Base-by-base conservation (phyloP, 768 basidiomycete species). In the Leccinum barrowsii region DNA sequence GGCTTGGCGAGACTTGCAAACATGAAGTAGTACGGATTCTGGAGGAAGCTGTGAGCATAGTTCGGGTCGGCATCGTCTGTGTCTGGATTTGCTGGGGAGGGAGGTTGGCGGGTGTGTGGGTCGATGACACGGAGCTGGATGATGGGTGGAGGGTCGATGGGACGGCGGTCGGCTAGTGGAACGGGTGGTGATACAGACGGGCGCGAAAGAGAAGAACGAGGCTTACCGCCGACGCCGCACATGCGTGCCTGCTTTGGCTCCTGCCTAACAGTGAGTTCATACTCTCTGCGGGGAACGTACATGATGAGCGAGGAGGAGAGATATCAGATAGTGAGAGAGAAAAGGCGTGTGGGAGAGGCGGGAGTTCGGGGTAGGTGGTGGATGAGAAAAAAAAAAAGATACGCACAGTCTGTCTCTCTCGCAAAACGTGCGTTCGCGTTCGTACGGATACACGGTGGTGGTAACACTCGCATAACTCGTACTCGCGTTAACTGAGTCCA, bases 1-100 rank as follows among this genome's bases (percentile, higher is more conserved):
- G 91, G 90, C 65, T 93, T 87, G 1, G 93, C 92, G 42, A 95
- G 81, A 67, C 86, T 87, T 24, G 94, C 93, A 66, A 93, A 94
- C 90, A 95, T 95, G 73, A 96, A 94, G 71, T 94, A 96, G 71
- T 95, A 95, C 0, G 94, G 94, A 65, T 95, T 92, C 70, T 94
- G 92, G 17, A 93, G 80, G 70, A 85, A 92, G 21, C 78, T 82
- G 56, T 84, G 80, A 1, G 81, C 76, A 68, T 86, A 80, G 46
- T 65, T 68, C 26, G 68, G 70, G 57, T 76, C 75, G 4, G 70
- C 63, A 24, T 74, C 73, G 6, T 72, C 74, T 17, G 74, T 65
- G 26, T 72, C 72, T 34, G 67, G 63, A 6, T 73, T 70, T 3
- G 64, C 58, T 0, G 70, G 59, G 10, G 63, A 62, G 11, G 73